A percentile compares a stretch with the other conserved stretches of the same genome.
Evolutionary conservation across 129 eudicot species (phyloP).

Genomic region (Deinandra increscens): DNA sequence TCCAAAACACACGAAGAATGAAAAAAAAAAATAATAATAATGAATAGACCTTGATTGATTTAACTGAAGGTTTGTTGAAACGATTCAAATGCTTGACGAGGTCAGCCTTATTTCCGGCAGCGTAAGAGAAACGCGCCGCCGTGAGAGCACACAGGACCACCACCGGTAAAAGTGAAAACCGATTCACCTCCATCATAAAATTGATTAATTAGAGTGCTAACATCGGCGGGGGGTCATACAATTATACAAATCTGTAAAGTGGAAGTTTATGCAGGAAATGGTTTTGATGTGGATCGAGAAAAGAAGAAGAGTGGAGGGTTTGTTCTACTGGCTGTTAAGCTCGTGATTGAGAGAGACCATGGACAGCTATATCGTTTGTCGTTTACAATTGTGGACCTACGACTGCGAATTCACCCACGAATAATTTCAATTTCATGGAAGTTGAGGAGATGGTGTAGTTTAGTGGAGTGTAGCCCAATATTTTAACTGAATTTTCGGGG

Average conservation of each 20-base stretch:
- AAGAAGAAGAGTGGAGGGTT: slow-evolving; percentile 35
- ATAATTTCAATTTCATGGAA: slow-evolving; percentile 27
- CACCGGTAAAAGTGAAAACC: slow-evolving; percentile 7
- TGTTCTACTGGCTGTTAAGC: slow-evolving; percentile 35
- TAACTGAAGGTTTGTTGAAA: slow-evolving; percentile 66
- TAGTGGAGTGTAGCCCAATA: no score
- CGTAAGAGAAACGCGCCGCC: slow-evolving; percentile 20
- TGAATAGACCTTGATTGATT: slow-evolving; percentile 59
- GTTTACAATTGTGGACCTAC: slow-evolving; percentile 37
- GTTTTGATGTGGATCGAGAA: slow-evolving; percentile 28
- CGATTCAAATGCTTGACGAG: slow-evolving; percentile 55
- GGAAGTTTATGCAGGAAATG: slow-evolving; percentile 4
- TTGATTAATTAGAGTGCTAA: no score
- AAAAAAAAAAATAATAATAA: no score
- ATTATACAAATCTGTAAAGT: slow-evolving; percentile 1
- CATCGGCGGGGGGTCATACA: slow-evolving; percentile 9
- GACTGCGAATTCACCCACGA: slow-evolving; percentile 19
- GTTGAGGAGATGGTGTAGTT: no score
- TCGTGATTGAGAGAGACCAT: slow-evolving; percentile 47
- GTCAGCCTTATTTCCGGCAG: slow-evolving; percentile 21
- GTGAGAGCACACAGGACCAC: slow-evolving; percentile 21
- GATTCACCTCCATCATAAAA: slow-evolving; percentile 6
- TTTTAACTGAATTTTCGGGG: slow-evolving; percentile 32
- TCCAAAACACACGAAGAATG: not conserved
- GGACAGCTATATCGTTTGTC: slow-evolving; percentile 29